Conservation (phyloP, 768 basidiomycete genomes). For the Lentinula aciculospora region DNA sequence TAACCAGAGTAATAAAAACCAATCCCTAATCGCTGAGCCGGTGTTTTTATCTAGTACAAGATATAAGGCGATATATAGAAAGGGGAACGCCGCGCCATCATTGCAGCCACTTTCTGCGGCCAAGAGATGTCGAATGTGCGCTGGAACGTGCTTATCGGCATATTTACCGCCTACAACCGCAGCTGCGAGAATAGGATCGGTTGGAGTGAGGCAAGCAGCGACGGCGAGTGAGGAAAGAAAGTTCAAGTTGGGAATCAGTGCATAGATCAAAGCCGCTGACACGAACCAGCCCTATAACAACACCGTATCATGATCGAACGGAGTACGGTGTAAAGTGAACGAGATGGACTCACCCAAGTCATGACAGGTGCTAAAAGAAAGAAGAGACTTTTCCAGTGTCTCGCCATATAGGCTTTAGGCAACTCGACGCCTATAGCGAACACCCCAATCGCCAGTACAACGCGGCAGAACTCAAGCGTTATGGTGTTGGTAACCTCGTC, state of each 20-base stretch:
- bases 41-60: slow-evolving; percentile 67
- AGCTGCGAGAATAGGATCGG: slow-evolving; percentile 90
- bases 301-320: slow-evolving; percentile 10
- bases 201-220: slow-evolving; percentile 90
- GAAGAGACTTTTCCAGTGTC: slow-evolving; percentile 88
- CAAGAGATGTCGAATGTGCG: slow-evolving; percentile 61
- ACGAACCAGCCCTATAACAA: slow-evolving; percentile 83
- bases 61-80: slow-evolving; percentile 86
- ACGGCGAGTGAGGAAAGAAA: slow-evolving; percentile 89
- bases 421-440: slow-evolving; percentile 98
- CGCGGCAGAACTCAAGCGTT: slow-evolving; percentile 86
- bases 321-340: slow-evolving; percentile 4
- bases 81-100: slow-evolving; percentile 96
- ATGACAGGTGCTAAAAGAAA: slow-evolving; percentile 81
- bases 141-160: slow-evolving; percentile 94
- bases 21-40: slow-evolving; percentile 69
- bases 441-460: slow-evolving; percentile 93
- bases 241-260: slow-evolving; percentile 81
- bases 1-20: slow-evolving; percentile 85
- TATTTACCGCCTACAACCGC: slow-evolving; percentile 94
- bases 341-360: slow-evolving; percentile 54
- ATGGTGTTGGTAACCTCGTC: slow-evolving; percentile 59
- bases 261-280: slow-evolving; percentile 86
- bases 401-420: slow-evolving; percentile 82
- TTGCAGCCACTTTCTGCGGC: slow-evolving; percentile 89